Base-by-base conservation (phyloP, 2,329 filamentous ascomycete species). In the Neoascochyta sp. region DNA sequence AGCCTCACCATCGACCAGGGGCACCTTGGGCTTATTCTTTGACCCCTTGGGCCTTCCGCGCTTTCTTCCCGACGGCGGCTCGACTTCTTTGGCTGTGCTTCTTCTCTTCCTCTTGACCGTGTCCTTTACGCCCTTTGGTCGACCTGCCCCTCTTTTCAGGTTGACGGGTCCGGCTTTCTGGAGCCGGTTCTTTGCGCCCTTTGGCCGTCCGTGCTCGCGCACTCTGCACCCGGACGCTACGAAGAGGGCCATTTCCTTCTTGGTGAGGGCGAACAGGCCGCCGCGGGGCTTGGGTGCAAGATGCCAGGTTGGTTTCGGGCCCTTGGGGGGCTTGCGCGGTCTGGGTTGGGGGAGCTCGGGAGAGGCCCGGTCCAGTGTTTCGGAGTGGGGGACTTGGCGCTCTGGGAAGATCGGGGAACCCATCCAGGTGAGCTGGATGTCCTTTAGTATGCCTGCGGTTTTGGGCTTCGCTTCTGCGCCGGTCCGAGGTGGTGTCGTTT, bases 401-500 rank as follows among this genome's bases (percentile, higher is more conserved):
- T 51, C 47, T 1, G 56, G 42, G 11, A 54, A 61, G 6, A 62
- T 58, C 0, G 58, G 58, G 6, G 45, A 47, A 2, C 60, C 60
- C 47, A 62, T 50, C 60, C 59, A 63, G 9, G 58, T 64, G 23
- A 64, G 33, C 16, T 56, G 54, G 8, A 64, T 54, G 24, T 64
- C 60, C 24, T 52, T 57, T 11, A 36, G 43, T 2, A 48, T 54
- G 5, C 51, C 55, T 3, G 43, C 18, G 24, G 41, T 47, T 12
- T 35, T 30, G 24, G 42, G 50, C 18, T 45, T 41, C 11, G 41
- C 22, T 9, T 20, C 4, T 7, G 19, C 18, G 17, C 29, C 28
- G 22, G 26, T 44, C 37, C 19, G 21, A 6, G 24, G 16, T 11
- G 27, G 18, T 8, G 17, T 15, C 21, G 16, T 20, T 14, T 39